Evolutionary conservation across 164 flowering plant genomes (phyloP).

Genomic region (Chimonanthus praecox): DNA sequence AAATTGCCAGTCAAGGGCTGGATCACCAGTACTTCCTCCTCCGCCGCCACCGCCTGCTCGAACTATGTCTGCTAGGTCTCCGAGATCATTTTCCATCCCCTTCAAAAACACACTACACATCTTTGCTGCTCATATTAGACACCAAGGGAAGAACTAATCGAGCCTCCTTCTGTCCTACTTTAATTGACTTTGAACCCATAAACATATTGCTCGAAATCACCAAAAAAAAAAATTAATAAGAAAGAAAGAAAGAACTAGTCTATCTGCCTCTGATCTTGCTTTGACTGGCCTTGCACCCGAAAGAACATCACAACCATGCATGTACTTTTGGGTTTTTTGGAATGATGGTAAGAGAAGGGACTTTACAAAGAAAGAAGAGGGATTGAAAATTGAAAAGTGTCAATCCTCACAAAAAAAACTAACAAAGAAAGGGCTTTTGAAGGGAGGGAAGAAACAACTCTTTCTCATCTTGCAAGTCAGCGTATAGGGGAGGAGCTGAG

Average conservation of each 20-base stretch:
- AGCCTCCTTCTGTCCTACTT: neutral
- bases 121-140: slow-evolving; percentile 7
- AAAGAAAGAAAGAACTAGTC: too few relatives aligned
- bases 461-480: neutral
- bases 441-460: neutral
- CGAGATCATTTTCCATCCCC: slow-evolving; percentile 60
- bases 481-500: neutral
- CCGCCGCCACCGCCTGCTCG: slow-evolving; percentile 37
- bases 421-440: neutral
- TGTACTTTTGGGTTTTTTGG: slow-evolving; percentile 1
- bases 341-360: slow-evolving; percentile 5
- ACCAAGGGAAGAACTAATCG: neutral
- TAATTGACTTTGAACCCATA: slow-evolving; percentile 10
- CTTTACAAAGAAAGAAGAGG: neutral
- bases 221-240: too few relatives aligned
- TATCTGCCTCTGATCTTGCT: neutral
- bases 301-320: slow-evolving; percentile 18
- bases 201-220: too few relatives aligned
- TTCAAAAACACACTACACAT: slow-evolving; percentile 34
- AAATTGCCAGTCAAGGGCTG: slow-evolving; percentile 27
- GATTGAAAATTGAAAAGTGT: neutral
- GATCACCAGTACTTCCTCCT: slow-evolving; percentile 1
- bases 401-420: neutral
- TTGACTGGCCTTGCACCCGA: slow-evolving; percentile 13
- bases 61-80: slow-evolving; percentile 77